Percentiles rank a stretch among this genome's conserved stretches.
Conservation (phyloP, 305 asterid genomes). For the Fraxinus baroniana region DNA sequence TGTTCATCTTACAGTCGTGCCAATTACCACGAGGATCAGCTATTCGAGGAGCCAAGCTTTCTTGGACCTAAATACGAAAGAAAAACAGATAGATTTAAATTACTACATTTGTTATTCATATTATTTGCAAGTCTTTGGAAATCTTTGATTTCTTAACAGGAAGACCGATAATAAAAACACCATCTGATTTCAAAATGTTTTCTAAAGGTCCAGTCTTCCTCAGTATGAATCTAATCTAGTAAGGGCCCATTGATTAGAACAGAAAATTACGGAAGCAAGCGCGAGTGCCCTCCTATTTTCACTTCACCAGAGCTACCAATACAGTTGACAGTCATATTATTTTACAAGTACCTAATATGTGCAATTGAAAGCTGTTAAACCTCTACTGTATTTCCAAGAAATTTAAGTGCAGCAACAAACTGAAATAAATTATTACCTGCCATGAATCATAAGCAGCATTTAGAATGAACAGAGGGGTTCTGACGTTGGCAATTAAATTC, state of each 20-base stretch:
- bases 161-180: background rate
- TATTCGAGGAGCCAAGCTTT: slow-evolving; percentile 60
- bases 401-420: background rate
- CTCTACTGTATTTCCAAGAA: background rate
- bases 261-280: background rate
- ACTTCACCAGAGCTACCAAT: background rate
- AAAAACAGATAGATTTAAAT: background rate
- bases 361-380: background rate
- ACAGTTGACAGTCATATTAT: background rate
- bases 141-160: background rate
- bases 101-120: background rate
- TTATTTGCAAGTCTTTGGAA: background rate
- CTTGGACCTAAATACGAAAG: slow-evolving; percentile 57
- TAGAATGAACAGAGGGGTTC: slow-evolving; percentile 58
- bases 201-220: background rate
- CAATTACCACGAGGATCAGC: slow-evolving; percentile 75
- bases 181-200: background rate
- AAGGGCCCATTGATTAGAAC: background rate
- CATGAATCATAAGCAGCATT: slow-evolving; percentile 70
- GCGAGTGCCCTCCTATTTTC: background rate
- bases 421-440: slow-evolving; percentile 43
- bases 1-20: slow-evolving; percentile 52
- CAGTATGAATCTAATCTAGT: background rate
- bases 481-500: slow-evolving; percentile 43
- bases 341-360: background rate